Evolutionary conservation across 1,139 yeast genomes (phyloP).

Genomic region (Geotrichum restrictum): DNA sequence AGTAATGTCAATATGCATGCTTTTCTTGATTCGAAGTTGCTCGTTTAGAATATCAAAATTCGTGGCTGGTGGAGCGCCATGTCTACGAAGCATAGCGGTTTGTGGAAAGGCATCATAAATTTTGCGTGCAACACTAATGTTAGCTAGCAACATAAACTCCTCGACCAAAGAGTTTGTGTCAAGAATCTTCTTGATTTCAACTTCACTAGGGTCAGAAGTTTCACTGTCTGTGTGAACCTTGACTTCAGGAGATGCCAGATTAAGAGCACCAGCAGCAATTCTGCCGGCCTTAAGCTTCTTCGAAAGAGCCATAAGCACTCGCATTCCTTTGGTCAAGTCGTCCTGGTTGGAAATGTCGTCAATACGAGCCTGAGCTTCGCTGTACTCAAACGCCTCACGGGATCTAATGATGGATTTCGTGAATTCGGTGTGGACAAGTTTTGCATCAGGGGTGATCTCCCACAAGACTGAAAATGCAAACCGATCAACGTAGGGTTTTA

Average conservation of each 20-base stretch:
- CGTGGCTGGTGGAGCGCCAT: constrained; percentile 91
- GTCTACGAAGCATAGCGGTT: constrained; percentile 93
- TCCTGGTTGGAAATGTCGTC: constrained; percentile 77
- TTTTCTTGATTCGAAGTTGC: constrained; percentile 78
- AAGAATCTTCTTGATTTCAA: constrained; percentile 78
- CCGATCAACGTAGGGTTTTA: constrained; percentile 92
- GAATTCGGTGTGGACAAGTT: constrained; percentile 74
- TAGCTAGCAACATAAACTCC: constrained; percentile 97
- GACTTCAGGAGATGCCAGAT: constrained; percentile 96
- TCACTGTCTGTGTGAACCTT: constrained; percentile 96
- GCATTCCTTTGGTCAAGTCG: constrained; percentile 84
- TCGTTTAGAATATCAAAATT: constrained; percentile 87
- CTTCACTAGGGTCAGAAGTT: constrained; percentile 94
- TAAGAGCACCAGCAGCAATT: constrained; percentile 92
- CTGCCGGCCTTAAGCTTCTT: constrained; percentile 81
- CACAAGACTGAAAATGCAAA: constrained; percentile 93
- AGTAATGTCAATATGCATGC: constrained; percentile 69
- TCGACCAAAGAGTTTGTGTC: constrained; percentile 96
- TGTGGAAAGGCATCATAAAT: constrained; percentile 93
- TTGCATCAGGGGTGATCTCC: constrained; percentile 86
- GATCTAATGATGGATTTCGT: constrained; percentile 89
- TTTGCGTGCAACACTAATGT: constrained; percentile 89
- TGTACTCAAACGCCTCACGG: constrained; percentile 92
- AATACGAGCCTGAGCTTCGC: constrained; percentile 84
- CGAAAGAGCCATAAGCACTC: constrained; percentile 71